Evolutionary conservation across 768 basidiomycete species (phyloP).

Genomic region (Daedaleopsis sinensis): DNA sequence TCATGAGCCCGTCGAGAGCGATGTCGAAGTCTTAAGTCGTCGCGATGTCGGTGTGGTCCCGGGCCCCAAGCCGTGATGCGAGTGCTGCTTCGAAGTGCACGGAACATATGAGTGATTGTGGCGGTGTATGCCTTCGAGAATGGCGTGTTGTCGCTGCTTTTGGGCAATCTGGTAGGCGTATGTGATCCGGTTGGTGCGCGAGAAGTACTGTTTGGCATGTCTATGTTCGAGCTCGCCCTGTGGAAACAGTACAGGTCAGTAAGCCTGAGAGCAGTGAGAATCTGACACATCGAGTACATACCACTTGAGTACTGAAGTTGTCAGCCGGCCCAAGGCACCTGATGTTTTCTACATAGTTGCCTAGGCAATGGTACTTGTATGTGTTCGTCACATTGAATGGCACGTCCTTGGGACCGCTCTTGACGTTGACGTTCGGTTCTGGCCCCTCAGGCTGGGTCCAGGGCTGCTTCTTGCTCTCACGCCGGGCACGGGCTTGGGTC

Average conservation of each 20-base stretch:
- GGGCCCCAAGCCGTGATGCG: too few relatives aligned
- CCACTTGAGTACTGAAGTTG: conserved; percentile 10
- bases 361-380: conserved; percentile 31
- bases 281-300: not conserved
- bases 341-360: conserved; percentile 21
- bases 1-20: too few relatives aligned
- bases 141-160: conserved; percentile 15
- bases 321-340: conserved; percentile 26
- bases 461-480: not conserved
- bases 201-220: conserved; percentile 39
- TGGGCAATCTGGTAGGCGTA: conserved; percentile 24
- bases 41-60: too few relatives aligned
- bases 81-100: too few relatives aligned
- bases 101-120: not conserved
- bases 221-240: conserved; percentile 44
- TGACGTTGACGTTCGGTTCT: conserved; percentile 1
- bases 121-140: not conserved
- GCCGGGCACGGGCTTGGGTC: not conserved
- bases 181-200: conserved; percentile 36
- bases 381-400: conserved; percentile 26
- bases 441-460: too few relatives aligned
- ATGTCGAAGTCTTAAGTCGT: too few relatives aligned
- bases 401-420: too few relatives aligned
- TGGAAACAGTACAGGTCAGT: not conserved
- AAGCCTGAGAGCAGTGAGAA: not conserved